Evolutionary conservation across 345 rosid species (phyloP).

Genomic region (Gossypium rotundifolium): DNA sequence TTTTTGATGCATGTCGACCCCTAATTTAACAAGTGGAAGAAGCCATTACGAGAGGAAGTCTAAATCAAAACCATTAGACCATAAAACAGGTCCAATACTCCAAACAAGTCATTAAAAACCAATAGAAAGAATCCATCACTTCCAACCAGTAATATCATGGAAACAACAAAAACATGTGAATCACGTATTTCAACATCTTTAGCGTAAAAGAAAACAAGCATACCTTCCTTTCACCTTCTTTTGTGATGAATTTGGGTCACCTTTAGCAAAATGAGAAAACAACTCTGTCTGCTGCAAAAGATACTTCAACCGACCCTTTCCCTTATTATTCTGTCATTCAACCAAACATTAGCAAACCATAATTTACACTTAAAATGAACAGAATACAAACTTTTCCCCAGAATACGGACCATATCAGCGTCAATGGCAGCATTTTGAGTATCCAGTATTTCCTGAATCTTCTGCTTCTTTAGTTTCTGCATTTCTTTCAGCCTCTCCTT

Average conservation of each 20-base stretch:
- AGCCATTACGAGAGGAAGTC: neutral
- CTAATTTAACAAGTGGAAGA: conserved; percentile 30
- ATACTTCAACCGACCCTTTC: conserved; percentile 86
- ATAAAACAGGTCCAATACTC: neutral
- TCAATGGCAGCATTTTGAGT: conserved; percentile 86
- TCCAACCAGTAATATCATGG: neutral
- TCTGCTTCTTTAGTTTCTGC: conserved; percentile 85
- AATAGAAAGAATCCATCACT: neutral
- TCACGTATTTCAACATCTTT: neutral
- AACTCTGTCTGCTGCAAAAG: conserved; percentile 96
- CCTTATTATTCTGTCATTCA: conserved; percentile 66
- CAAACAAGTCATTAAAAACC: neutral
- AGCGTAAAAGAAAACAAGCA: neutral
- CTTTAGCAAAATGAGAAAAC: conserved; percentile 96
- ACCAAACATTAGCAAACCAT: conserved; percentile 11
- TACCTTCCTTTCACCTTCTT: conserved; percentile 91
- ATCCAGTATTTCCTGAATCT: conserved; percentile 89
- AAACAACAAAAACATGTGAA: neutral
- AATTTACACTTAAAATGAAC: neutral
- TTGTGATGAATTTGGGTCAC: conserved; percentile 53
- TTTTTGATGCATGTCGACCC: conserved; percentile 97
- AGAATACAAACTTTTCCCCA: neutral
- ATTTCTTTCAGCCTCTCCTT: conserved; percentile 79
- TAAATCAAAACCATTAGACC: neutral
- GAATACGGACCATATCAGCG: conserved; percentile 71